A percentile compares a stretch with the other conserved stretches of the same genome.
phyloP scores from a whole-genome alignment of 192 early-diverging fungal species.

The Coemansia sp. region DNA sequence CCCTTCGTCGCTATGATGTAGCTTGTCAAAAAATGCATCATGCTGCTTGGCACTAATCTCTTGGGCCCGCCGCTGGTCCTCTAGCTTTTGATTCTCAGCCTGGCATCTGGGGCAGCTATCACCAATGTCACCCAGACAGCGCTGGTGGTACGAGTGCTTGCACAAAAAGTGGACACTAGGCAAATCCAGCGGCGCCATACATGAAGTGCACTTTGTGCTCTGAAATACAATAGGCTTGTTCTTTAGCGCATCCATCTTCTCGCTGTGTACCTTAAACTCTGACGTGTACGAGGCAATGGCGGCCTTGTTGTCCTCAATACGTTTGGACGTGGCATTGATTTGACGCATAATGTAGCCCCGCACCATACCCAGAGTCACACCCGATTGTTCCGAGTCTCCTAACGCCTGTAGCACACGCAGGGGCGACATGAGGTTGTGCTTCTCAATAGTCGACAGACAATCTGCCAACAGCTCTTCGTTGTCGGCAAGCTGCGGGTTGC shows the following conservation, averaged over 20 bases:
- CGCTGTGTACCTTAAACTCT: constrained; percentile 71
- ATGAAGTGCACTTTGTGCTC: constrained; percentile 70
- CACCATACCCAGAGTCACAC: constrained; percentile 85
- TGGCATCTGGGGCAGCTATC: constrained; percentile 76
- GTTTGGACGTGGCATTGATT: constrained; percentile 68
- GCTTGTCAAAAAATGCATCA: constrained; percentile 77
- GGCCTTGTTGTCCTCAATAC: constrained; percentile 64
- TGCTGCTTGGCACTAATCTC: constrained; percentile 73
- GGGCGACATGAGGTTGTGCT: constrained; percentile 79
- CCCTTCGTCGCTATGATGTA: constrained; percentile 72
- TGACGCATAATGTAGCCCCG: constrained; percentile 77
- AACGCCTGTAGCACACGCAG: constrained; percentile 88
- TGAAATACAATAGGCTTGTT: constrained; percentile 70
- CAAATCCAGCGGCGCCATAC: constrained; percentile 75
- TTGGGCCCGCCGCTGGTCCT: constrained; percentile 75
- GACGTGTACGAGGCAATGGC: constrained; percentile 74
- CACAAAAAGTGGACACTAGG: constrained; percentile 94
- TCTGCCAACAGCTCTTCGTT: constrained; percentile 58
- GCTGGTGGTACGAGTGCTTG: constrained; percentile 90
- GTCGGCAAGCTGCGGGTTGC: constrained; percentile 61
- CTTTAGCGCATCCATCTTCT: constrained; percentile 81
- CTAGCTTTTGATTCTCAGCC: constrained; percentile 77
- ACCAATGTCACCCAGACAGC: constrained; percentile 61
- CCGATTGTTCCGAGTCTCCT: constrained; percentile 54
- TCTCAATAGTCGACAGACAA: constrained; percentile 82